phyloP scores from a whole-genome alignment of 345 rosid species.

The Xanthoceras sorbifolium region DNA sequence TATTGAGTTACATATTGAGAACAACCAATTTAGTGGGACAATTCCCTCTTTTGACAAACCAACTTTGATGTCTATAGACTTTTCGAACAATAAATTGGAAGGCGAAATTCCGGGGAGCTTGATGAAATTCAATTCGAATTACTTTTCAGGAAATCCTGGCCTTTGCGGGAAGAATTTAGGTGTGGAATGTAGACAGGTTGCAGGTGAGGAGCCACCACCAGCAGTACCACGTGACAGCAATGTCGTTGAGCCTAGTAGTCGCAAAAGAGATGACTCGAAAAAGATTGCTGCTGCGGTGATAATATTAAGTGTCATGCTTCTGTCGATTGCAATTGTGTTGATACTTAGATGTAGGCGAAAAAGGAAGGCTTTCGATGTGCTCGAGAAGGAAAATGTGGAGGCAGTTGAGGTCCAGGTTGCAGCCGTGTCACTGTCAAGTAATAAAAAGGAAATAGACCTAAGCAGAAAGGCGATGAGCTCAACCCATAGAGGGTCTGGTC shows the following conservation, averaged over 20 bases:
- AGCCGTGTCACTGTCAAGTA: slow-evolving; percentile 24
- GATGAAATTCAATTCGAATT: slow-evolving; percentile 37
- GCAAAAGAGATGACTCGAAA: not conserved
- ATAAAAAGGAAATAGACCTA: slow-evolving; percentile 22
- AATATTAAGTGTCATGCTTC: slow-evolving; percentile 38
- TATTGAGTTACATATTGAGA: slow-evolving; percentile 58
- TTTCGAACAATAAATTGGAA: slow-evolving; percentile 59
- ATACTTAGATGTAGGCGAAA: slow-evolving; percentile 32
- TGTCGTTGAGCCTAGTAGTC: not conserved
- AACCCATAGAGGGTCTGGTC: slow-evolving; percentile 25
- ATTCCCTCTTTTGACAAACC: slow-evolving; percentile 49
- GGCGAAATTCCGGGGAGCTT: slow-evolving; percentile 67
- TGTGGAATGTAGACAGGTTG: slow-evolving; percentile 32
- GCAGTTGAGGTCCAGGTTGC: slow-evolving; percentile 37
- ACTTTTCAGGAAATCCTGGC: slow-evolving; percentile 56
- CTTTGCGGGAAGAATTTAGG: slow-evolving; percentile 57
- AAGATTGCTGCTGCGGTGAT: slow-evolving; percentile 36
- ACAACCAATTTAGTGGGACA: slow-evolving; percentile 58
- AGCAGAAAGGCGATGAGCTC: slow-evolving; percentile 21
- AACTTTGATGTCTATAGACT: slow-evolving; percentile 41
- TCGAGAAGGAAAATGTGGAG: slow-evolving; percentile 11
- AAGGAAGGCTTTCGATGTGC: slow-evolving; percentile 15
- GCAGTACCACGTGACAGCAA: not conserved
- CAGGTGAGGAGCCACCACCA: not conserved
- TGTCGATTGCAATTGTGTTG: slow-evolving; percentile 24